Evolutionary conservation across 192 early-diverging fungal species (phyloP), one percentile per base, ranked within the genome.

Genomic region (Dispira parvispora): DNA sequence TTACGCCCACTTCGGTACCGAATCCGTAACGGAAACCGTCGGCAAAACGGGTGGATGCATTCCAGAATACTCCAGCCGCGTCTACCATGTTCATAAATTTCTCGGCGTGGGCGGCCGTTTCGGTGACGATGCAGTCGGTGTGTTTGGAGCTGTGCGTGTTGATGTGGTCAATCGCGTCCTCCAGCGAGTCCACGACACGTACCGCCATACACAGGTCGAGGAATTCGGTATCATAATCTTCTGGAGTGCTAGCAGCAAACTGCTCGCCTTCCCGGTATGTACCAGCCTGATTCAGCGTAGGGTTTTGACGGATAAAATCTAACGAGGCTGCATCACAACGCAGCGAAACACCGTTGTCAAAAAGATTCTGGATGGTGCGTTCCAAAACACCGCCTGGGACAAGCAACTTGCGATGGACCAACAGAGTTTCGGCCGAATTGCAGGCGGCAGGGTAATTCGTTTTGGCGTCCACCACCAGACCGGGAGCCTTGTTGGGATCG

Each of bases 11-110:
- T 73, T 98, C 96, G 0, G 96, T 88, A 32, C 96, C 96, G 77
- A 98, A 98, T 18, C 96, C 96, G 74, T 94, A 96, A 60, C 94
- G 81, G 83, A 98, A 98, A 9, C 96, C 96, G 70, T 98, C 96
- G 43, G 96, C 91, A 76, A 98, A 96, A 20, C 96, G 76, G 21
- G 91, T 95, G 63, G 82, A 85, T 8, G 92, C 92, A 68, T 99
- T 99, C 89, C 90, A 95, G 73, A 89, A 99, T 26, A 92, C 91
- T 16, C 93, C 96, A n/a, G 96, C 94, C 1, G 94, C 86, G 71
- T 99, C 96, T 5, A 99, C 93, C 23, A 81, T 72, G 9, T 79
- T 77, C 93, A 99, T 90, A 68, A 96, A 99, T 61, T 65, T 69
- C 57, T 92, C 81, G 1, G 93, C 94, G 28, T 68, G 75, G 1